Evolutionary conservation across 805 yeast genomes (phyloP).

Genomic region (Pichia sporocuriosa): DNA sequence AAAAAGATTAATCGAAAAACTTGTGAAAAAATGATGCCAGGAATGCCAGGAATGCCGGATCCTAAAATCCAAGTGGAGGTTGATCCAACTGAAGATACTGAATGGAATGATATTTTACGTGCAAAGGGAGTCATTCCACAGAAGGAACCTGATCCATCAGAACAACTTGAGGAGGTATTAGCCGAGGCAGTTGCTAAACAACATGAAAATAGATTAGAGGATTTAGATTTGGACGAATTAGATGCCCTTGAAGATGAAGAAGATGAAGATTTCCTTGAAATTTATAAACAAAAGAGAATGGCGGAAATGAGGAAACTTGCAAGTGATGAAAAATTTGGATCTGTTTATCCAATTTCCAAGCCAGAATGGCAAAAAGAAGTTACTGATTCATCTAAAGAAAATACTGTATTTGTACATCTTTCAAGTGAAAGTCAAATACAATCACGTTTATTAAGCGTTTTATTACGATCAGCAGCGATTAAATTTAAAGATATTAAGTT

Average conservation of each 20-base stretch:
- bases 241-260: constrained; percentile 89
- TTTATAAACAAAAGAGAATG: constrained; percentile 70
- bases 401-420: constrained; percentile 71
- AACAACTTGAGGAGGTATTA: constrained; percentile 77
- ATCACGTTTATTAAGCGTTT: constrained; percentile 58
- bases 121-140: constrained; percentile 89
- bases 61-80: constrained; percentile 77
- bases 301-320: constrained; percentile 62
- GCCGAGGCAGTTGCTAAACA: constrained; percentile 75
- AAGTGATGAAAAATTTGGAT: constrained; percentile 57
- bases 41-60: constrained; percentile 26
- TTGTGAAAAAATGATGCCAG: constrained; percentile 3
- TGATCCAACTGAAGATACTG: constrained; percentile 94
- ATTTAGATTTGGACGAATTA: constrained; percentile 69
- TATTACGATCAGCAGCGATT: constrained; percentile 52
- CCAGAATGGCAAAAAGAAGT: constrained; percentile 84
- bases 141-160: constrained; percentile 83
- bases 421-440: constrained; percentile 63
- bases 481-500: constrained; percentile 80
- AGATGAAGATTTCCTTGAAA: constrained; percentile 80
- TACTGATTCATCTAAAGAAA: constrained; percentile 66
- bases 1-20: not conserved
- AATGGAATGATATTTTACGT: constrained; percentile 95
- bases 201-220: constrained; percentile 77
- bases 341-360: constrained; percentile 70